Evolutionary conservation across 2,329 filamentous ascomycete genomes (phyloP).

Genomic region (Xylariaceae sp.): DNA sequence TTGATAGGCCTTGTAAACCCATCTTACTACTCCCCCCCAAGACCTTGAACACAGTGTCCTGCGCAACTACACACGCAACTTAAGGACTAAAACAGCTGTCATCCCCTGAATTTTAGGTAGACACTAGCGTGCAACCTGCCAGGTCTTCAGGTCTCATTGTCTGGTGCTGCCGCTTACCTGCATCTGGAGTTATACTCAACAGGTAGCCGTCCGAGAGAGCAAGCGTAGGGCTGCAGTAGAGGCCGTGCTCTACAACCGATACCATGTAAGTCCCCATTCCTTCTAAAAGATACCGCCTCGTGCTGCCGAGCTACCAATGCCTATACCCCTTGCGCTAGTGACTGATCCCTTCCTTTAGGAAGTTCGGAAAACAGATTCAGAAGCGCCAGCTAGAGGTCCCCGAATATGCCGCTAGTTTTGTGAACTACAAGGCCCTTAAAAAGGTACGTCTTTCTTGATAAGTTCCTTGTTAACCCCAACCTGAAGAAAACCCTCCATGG

Average conservation of each 20-base stretch:
- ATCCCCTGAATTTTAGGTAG: conserved; percentile 21
- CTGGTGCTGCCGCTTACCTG: conserved; percentile 26
- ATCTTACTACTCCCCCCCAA: background rate
- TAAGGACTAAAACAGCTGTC: conserved; percentile 10
- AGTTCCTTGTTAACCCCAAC: background rate
- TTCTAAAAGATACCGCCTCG: conserved; percentile 1
- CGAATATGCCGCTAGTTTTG: conserved; percentile 98
- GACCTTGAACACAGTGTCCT: background rate
- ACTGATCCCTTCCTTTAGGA: conserved; percentile 66
- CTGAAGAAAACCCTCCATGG: background rate
- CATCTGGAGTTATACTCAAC: conserved; percentile 28
- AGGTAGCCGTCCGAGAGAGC: conserved; percentile 15
- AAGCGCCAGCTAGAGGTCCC: conserved; percentile 98
- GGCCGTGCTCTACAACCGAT: conserved; percentile 1
- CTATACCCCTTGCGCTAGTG: background rate
- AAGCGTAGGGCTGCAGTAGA: conserved; percentile 10
- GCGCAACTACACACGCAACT: conserved; percentile 27
- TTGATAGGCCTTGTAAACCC: background rate
- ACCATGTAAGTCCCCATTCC: conserved; percentile 42
- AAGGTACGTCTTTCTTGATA: conserved; percentile 68
- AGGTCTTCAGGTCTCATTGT: conserved; percentile 5
- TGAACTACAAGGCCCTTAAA: conserved; percentile 99
- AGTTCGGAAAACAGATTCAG: conserved; percentile 99
- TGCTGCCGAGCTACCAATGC: conserved; percentile 1
- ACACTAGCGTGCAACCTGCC: conserved; percentile 30